Percentiles rank a stretch among this genome's conserved stretches.
These are phyloP conservation scores for Fonsecaea monophora DNA, from an alignment of 2,329 filamentous ascomycete genomes.

Conservation along the genomic window DNA sequence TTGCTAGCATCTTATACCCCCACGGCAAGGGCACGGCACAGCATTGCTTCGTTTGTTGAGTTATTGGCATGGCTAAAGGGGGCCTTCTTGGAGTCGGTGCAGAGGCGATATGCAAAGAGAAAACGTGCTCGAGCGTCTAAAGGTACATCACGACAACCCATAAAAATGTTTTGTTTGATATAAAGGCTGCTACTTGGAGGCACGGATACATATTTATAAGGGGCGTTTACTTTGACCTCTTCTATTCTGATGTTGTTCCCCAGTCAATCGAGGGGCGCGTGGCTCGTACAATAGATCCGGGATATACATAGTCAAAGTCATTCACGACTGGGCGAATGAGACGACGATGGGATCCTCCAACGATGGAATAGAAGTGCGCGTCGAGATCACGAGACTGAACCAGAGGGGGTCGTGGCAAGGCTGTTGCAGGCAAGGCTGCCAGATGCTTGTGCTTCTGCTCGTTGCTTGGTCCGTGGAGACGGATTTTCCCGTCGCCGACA, in stretches of 20 bases:
- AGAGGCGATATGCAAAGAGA: background rate
- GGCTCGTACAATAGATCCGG: too few species aligned
- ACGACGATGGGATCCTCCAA: too few species aligned
- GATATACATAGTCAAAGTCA: too few species aligned
- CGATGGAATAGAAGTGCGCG: too few species aligned
- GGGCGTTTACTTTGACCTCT: background rate
- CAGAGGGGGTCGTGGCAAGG: background rate
- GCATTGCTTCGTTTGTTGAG: constrained; percentile 14
- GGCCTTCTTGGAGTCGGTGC: background rate
- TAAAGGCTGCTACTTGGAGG: background rate
- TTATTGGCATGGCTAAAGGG: background rate
- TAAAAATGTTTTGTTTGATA: background rate
- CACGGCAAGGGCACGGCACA: constrained; percentile 17
- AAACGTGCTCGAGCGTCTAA: background rate
- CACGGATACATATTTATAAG: background rate
- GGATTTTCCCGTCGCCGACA: constrained; percentile 3
- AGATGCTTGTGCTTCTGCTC: too few species aligned
- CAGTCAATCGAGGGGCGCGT: background rate
- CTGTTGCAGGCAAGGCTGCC: background rate
- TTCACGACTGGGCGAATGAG: too few species aligned
- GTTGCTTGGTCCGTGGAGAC: background rate
- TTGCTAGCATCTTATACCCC: constrained; percentile 35
- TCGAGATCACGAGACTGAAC: too few species aligned
- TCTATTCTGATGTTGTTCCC: background rate
- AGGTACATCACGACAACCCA: background rate